Base-by-base conservation (phyloP, 768 basidiomycete genomes). In the Chalciporus sphaerocephalus region DNA sequence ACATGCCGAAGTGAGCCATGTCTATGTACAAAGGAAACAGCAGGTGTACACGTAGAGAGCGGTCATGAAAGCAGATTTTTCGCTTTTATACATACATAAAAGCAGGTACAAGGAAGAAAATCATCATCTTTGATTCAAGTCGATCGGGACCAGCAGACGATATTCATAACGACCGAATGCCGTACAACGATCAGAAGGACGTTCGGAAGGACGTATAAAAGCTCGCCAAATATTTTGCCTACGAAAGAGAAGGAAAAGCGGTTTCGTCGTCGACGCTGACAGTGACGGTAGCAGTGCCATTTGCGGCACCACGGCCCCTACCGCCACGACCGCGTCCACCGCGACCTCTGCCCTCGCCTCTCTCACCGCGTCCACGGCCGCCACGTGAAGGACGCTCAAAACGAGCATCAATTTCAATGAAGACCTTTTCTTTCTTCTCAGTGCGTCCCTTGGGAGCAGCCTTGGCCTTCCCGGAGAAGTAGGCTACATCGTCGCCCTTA, bases 401-500 rank as follows among this genome's bases (percentile, higher is more conserved):
- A 58, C 79, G 87, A 44, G 83, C 88, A 13, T 96, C 92, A 65
- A 97, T 90, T 62, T 95, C 92, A 61, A 98, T 74, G 72, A 76
- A 89, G 57, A 92, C 80, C 68, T 95, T 96, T 67, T 92, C 89
- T 57, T 89, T 84, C 74, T 91, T 92, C 74, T 90, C 85, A 50
- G 79, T 50, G 49, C 81, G 81, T 38, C 74, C 52, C 70, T 89
- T 92, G 66, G 77, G 78, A 13, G 77, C 62, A 41, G 73, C 56
- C 67, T 82, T 91, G 65, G 72, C 95, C 87, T 96, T 95, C 69
- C 91, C 89, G 50, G 83, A 79, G 69, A 87, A 93, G 76, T 93
- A 94, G 39, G 80, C 69, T 51, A 83, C 79, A 17, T 76, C 81
- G 32, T 86, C 83, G 50, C 73, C 72, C 66, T 83, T 88, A 60